Conservation (phyloP, 768 basidiomycete genomes). For the Strobilomyces confusus region DNA sequence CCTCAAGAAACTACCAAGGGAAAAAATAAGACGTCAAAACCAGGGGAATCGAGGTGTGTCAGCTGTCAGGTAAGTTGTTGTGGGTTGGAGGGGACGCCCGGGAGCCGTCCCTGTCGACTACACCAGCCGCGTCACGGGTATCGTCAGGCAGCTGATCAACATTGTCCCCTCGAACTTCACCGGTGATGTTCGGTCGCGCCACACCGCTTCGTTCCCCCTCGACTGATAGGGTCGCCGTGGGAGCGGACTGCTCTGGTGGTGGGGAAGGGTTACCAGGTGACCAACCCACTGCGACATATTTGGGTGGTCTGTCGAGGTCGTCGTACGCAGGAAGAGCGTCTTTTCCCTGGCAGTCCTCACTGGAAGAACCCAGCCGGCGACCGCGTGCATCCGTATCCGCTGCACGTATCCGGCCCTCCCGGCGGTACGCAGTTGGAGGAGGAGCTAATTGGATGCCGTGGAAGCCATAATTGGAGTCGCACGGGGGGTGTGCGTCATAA, state of each 20-base stretch:
- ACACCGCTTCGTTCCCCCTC: conserved; percentile 2
- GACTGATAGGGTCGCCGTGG: neutral
- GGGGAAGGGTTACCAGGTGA: neutral
- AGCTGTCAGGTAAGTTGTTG: conserved; percentile 2
- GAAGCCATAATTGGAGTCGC: conserved; percentile 1
- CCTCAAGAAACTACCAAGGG: neutral
- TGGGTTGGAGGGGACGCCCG: neutral
- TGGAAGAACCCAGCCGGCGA: conserved; percentile 32
- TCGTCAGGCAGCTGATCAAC: neutral
- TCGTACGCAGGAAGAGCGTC: conserved; percentile 49
- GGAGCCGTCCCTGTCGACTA: neutral
- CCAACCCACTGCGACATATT: conserved; percentile 33
- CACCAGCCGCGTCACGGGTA: neutral
- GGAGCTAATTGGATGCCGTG: conserved; percentile 17
- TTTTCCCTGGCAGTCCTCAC: conserved; percentile 37
- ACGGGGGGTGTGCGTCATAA: conserved; percentile 2
- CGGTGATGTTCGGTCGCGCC: neutral
- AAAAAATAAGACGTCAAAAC: neutral
- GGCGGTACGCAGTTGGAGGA: conserved; percentile 20
- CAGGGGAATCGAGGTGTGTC: neutral
- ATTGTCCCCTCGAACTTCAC: neutral
- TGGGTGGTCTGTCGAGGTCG: conserved; percentile 42
- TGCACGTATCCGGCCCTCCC: conserved; percentile 27
- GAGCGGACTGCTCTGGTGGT: neutral
- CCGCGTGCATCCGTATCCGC: conserved; percentile 40